These are phyloP conservation scores for Carex sylvatica DNA, from an alignment of 202 grass and related monocot genomes.

Conservation along the genomic window DNA sequence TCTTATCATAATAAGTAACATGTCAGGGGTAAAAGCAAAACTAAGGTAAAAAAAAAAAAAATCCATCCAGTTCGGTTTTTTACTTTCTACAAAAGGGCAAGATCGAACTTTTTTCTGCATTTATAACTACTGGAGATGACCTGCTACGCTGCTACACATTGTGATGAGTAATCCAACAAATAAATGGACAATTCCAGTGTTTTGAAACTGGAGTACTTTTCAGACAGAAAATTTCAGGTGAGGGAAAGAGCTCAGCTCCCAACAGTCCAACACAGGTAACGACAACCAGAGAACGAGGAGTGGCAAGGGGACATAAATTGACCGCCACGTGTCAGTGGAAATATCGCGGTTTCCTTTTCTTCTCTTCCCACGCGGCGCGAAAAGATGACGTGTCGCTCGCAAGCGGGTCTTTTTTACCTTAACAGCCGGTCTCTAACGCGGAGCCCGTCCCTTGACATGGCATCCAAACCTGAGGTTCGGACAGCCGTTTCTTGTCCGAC, in stretches of 20 bases:
- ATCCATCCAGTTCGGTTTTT: neutral
- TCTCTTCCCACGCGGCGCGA: neutral
- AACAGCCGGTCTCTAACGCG: constrained; percentile 10
- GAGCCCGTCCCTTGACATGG: neutral
- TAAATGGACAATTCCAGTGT: neutral
- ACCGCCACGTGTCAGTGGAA: neutral
- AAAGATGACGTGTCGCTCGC: constrained; percentile 7
- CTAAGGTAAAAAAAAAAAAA: neutral
- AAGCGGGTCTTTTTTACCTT: neutral
- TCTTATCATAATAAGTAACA: neutral
- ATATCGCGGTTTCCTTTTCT: neutral
- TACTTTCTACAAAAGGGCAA: neutral
- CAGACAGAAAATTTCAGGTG: neutral
- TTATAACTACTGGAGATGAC: neutral
- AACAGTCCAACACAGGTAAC: neutral
- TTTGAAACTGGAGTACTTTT: neutral
- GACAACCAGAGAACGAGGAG: neutral
- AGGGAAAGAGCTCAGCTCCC: constrained; percentile 3
- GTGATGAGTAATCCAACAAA: neutral
- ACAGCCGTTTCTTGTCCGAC: constrained; percentile 69
- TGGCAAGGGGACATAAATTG: neutral
- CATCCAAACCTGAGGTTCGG: constrained; percentile 60
- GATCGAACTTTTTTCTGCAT: neutral
- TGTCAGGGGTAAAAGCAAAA: neutral
- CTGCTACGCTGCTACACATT: neutral